A percentile compares a stretch with the other conserved stretches of the same genome.
Evolutionary conservation across 169 alveolate genomes (phyloP).

Genomic region (Plasmodium relictum): DNA sequence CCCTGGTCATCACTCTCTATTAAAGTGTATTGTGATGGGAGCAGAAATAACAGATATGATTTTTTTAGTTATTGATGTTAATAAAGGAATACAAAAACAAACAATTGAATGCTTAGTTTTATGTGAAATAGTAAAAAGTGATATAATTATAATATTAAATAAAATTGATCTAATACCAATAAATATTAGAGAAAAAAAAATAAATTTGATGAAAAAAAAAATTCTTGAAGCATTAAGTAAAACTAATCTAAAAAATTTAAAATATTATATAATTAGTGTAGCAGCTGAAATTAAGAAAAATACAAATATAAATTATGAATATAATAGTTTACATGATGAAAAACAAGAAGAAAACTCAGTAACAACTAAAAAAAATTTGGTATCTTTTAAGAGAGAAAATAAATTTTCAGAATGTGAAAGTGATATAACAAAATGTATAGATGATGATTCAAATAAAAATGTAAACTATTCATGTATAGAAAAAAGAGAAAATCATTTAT

Average conservation of each 20-base stretch:
- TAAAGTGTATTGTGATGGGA: constrained; percentile 94
- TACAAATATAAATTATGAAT: constrained; percentile 66
- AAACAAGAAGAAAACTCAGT: not conserved
- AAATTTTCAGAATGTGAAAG: not conserved
- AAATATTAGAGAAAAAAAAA: constrained; percentile 82
- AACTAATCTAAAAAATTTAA: constrained; percentile 79
- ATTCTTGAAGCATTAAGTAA: constrained; percentile 68
- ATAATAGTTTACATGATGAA: not conserved
- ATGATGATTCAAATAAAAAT: not conserved
- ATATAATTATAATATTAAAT: constrained; percentile 90
- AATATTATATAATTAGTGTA: constrained; percentile 80
- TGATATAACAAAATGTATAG: not conserved
- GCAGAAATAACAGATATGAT: constrained; percentile 93
- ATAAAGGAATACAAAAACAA: constrained; percentile 93
- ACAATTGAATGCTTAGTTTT: constrained; percentile 95
- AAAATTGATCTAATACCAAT: constrained; percentile 91
- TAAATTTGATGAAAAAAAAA: constrained; percentile 76
- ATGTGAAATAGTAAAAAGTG: constrained; percentile 91
- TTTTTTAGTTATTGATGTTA: constrained; percentile 92
- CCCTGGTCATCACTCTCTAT: constrained; percentile 96
- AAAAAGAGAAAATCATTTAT: not conserved
- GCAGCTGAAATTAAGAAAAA: constrained; percentile 82
- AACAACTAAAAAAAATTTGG: not conserved
- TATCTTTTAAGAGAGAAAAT: not conserved
- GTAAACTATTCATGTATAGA: not conserved